Conservation (phyloP, 2,329 filamentous ascomycete genomes). For the Penicillium sumatraense region DNA sequence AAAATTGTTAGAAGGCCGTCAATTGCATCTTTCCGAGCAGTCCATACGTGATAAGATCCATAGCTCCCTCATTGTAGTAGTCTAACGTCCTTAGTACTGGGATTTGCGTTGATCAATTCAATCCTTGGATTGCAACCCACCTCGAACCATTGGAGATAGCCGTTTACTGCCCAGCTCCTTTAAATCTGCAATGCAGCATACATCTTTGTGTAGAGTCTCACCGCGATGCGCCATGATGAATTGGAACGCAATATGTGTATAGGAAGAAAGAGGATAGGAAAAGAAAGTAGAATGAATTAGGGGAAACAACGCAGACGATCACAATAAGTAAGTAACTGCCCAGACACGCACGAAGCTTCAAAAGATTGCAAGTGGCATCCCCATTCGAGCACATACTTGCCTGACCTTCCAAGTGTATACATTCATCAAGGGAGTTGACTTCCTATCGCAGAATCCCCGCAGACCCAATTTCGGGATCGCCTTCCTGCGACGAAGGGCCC, state of each 20-base stretch:
- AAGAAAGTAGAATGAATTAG: not conserved
- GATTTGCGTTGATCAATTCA: not conserved
- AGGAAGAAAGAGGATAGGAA: not conserved
- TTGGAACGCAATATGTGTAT: not conserved
- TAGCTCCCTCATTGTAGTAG: constrained; percentile 63
- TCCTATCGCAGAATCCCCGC: constrained; percentile 17
- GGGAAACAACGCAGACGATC: not conserved
- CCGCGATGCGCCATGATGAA: constrained; percentile 38
- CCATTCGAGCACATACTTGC: not conserved
- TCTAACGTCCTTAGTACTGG: constrained; percentile 38
- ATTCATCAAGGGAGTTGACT: constrained; percentile 2
- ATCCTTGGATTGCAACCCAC: constrained; percentile 30
- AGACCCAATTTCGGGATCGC: constrained; percentile 18
- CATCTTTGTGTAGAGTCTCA: constrained; percentile 34
- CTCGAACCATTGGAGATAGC: constrained; percentile 46
- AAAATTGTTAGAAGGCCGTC: not conserved
- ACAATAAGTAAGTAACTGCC: constrained; percentile 13
- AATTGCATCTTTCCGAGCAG: not conserved
- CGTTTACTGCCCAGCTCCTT: constrained; percentile 45
- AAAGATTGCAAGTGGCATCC: not conserved
- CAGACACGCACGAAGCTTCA: not conserved
- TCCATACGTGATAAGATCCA: constrained; percentile 55
- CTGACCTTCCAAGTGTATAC: constrained; percentile 11
- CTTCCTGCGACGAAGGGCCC: constrained; percentile 17
- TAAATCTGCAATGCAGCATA: constrained; percentile 44